These are phyloP conservation scores for Candida railenensis DNA, from an alignment of 805 yeast species.

Conservation along the genomic window DNA sequence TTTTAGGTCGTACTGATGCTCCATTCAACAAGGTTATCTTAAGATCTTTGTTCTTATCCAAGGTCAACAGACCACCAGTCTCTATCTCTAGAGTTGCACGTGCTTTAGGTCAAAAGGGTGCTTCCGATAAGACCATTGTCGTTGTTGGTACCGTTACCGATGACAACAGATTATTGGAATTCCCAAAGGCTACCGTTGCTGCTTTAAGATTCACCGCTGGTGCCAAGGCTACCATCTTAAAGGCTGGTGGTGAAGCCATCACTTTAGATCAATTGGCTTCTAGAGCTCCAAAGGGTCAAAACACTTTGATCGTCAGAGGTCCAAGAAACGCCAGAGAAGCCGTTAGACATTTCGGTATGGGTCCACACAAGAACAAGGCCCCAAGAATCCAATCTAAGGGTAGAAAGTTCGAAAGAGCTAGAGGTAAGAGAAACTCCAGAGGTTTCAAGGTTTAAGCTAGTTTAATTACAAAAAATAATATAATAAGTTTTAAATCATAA, in stretches of 20 bases:
- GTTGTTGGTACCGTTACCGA: slow-evolving; percentile 99
- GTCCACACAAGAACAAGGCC: slow-evolving; percentile 99
- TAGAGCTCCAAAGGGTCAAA: slow-evolving; percentile 99
- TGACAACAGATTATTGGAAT: slow-evolving; percentile 88
- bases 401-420: slow-evolving; percentile 99
- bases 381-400: slow-evolving; percentile 97
- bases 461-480: slow-evolving; percentile 5
- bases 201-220: slow-evolving; percentile 99
- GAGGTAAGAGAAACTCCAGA: slow-evolving; percentile 99
- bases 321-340: slow-evolving; percentile 99
- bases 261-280: slow-evolving; percentile 98
- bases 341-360: slow-evolving; percentile 99
- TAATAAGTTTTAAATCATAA: slow-evolving; percentile 1
- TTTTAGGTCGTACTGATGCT: slow-evolving; percentile 92
- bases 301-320: slow-evolving; percentile 98
- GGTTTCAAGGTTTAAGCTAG: slow-evolving; percentile 97
- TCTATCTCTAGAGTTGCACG: slow-evolving; percentile 88
- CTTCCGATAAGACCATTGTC: slow-evolving; percentile 89
- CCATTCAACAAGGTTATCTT: slow-evolving; percentile 97
- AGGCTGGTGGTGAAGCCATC: slow-evolving; percentile 99
- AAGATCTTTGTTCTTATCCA: slow-evolving; percentile 92
- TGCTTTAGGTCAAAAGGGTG: slow-evolving; percentile 78
- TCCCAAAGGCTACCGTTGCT: slow-evolving; percentile 98
- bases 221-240: slow-evolving; percentile 95
- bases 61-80: slow-evolving; percentile 99